Evolutionary conservation across 306 rosid genomes (phyloP).

Genomic region (Trifolium repens): DNA sequence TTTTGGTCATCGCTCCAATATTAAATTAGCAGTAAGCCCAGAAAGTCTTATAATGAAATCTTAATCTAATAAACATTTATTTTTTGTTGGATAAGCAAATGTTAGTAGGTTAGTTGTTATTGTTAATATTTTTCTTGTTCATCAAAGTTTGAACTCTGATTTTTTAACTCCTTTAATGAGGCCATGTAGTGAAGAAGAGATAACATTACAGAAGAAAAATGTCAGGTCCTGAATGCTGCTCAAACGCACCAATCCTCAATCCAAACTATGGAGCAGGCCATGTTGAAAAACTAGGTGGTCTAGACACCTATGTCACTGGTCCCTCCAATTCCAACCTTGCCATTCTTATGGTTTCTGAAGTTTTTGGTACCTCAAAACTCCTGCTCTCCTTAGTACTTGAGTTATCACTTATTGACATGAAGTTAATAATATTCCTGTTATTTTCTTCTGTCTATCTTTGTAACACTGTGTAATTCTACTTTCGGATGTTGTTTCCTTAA

Average conservation of each 20-base stretch:
- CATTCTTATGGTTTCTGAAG: slow-evolving; percentile 27
- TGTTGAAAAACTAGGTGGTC: slow-evolving; percentile 26
- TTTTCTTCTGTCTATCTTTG: too few species aligned
- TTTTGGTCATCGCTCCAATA: not conserved
- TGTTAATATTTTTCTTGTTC: too few species aligned
- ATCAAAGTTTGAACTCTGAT: too few species aligned
- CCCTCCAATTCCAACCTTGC: slow-evolving; percentile 4
- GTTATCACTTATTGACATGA: too few species aligned
- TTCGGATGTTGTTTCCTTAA: too few species aligned
- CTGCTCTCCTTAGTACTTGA: not conserved
- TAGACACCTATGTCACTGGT: slow-evolving; percentile 24
- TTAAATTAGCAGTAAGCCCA: not conserved
- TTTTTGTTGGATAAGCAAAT: too few species aligned
- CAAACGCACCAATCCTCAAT: slow-evolving; percentile 31
- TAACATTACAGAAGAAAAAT: slow-evolving; percentile 7
- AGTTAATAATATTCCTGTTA: too few species aligned
- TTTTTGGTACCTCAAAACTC: slow-evolving; percentile 35
- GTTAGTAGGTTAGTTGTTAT: too few species aligned
- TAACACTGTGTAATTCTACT: too few species aligned
- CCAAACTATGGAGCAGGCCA: slow-evolving; percentile 24
- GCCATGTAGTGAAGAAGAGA: too few species aligned
- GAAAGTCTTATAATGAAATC: not conserved
- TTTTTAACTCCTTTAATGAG: too few species aligned
- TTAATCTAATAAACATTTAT: not conserved
- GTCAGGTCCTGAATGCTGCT: slow-evolving; percentile 31